A percentile compares a stretch with the other conserved stretches of the same genome.
phyloP scores from a whole-genome alignment of 495 filamentous ascomycete species.

The Penicillium maclennaniae region DNA sequence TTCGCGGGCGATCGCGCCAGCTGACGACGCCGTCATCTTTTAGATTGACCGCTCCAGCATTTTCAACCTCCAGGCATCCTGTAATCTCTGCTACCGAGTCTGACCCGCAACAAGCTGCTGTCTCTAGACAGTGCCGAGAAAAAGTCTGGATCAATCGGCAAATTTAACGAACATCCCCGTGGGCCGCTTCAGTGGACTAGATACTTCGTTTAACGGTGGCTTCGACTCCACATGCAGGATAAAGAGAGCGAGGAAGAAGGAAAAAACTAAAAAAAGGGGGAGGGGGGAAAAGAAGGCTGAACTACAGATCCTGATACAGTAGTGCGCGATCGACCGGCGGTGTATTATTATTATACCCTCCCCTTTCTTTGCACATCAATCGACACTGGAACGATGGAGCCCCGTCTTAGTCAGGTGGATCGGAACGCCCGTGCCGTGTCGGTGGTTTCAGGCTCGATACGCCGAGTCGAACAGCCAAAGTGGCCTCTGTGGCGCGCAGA shows the following conservation, averaged over 20 bases:
- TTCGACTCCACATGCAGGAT: not conserved
- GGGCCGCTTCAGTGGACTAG: constrained; percentile 5
- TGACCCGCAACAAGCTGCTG: not conserved
- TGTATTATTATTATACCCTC: not conserved
- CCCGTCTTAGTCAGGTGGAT: constrained; percentile 16
- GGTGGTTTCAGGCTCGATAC: constrained; percentile 25
- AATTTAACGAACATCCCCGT: constrained; percentile 10
- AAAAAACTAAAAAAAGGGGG: constrained; percentile 6
- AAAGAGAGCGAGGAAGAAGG: not conserved
- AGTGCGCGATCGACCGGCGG: not conserved
- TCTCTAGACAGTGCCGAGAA: not conserved
- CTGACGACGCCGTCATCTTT: constrained; percentile 20
- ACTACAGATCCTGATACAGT: not conserved
- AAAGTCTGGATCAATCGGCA: constrained; percentile 9
- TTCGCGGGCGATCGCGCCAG: constrained; percentile 13
- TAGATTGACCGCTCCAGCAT: not conserved
- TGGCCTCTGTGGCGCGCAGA: constrained; percentile 3
- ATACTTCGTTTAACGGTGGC: not conserved
- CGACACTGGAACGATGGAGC: not conserved
- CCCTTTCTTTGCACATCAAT: not conserved
- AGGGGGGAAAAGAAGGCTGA: not conserved
- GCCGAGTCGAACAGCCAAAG: constrained; percentile 16
- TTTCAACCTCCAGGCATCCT: not conserved
- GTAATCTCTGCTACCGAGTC: constrained; percentile 4
- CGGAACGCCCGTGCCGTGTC: constrained; percentile 27